These are phyloP conservation scores for Andrographis paniculata DNA, from an alignment of 305 asterid genomes.

Conservation along the genomic window DNA sequence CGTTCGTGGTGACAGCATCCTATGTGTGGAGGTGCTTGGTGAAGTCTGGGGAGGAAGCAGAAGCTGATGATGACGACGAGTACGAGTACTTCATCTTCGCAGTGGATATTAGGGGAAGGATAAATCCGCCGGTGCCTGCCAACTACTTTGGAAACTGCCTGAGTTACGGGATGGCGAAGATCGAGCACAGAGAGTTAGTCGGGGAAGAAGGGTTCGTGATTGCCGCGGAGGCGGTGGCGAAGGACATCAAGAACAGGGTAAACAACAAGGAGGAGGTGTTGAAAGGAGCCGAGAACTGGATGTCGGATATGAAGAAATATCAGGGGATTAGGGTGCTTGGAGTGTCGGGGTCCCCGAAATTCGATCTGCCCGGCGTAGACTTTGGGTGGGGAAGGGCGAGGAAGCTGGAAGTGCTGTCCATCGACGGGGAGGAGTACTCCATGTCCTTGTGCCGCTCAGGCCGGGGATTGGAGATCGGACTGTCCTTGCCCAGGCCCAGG, in stretches of 20 bases:
- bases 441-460: background rate
- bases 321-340: background rate
- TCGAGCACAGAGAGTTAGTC: conserved; percentile 4
- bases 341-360: conserved; percentile 5
- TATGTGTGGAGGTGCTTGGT: conserved; percentile 27
- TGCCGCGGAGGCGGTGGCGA: conserved; percentile 18
- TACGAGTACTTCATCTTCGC: conserved; percentile 12
- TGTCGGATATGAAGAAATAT: background rate
- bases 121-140: conserved; percentile 17
- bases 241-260: conserved; percentile 13
- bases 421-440: conserved; percentile 12
- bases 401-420: conserved; percentile 13
- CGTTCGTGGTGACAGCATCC: conserved; percentile 24
- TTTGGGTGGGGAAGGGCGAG: conserved; percentile 5
- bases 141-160: conserved; percentile 27
- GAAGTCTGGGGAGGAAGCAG: conserved; percentile 19
- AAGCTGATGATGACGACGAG: background rate
- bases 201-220: conserved; percentile 19
- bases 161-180: conserved; percentile 1
- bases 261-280: conserved; percentile 16
- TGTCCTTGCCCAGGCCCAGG: background rate
- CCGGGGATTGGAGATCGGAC: conserved; percentile 4
- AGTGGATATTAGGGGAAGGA: background rate
- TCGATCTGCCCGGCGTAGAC: conserved; percentile 6
- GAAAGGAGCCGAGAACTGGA: conserved; percentile 21